Evolutionary conservation across 2,329 filamentous ascomycete genomes (phyloP).

Genomic region (Lecanicillium sp.): DNA sequence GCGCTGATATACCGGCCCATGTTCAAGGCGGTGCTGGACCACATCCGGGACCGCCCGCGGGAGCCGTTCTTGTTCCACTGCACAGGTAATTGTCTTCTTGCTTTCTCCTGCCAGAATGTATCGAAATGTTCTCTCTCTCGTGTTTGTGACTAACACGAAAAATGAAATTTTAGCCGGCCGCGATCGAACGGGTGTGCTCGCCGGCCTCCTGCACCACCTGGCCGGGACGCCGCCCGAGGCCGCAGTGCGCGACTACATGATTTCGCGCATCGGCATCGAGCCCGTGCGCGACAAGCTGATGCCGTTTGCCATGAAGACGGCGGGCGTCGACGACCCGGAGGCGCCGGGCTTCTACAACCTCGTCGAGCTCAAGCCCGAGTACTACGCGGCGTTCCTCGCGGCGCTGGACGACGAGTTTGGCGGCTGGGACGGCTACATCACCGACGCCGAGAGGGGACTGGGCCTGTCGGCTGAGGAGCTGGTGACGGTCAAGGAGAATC

Average conservation of each 20-base stretch:
- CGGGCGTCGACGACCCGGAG: slow-evolving; percentile 26
- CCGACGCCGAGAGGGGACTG: slow-evolving; percentile 24
- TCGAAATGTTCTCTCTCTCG: slow-evolving; percentile 1
- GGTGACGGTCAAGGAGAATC: slow-evolving; percentile 37
- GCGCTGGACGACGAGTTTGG: slow-evolving; percentile 35
- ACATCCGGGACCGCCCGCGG: slow-evolving; percentile 35
- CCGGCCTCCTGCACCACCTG: slow-evolving; percentile 41
- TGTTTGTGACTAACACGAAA: too few species aligned
- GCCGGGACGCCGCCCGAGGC: slow-evolving; percentile 36
- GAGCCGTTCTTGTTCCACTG: slow-evolving; percentile 47
- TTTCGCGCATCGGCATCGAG: slow-evolving; percentile 47
- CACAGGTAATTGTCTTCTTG: slow-evolving; percentile 35
- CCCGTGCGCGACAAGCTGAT: slow-evolving; percentile 40
- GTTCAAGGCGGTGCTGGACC: slow-evolving; percentile 37
- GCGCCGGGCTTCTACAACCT: slow-evolving; percentile 43
- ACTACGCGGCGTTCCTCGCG: slow-evolving; percentile 39
- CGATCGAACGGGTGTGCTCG: slow-evolving; percentile 45
- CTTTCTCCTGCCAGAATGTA: too few species aligned
- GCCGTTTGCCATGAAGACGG: slow-evolving; percentile 29
- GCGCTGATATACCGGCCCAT: slow-evolving; percentile 32
- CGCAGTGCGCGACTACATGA: slow-evolving; percentile 41
- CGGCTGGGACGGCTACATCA: slow-evolving; percentile 43
- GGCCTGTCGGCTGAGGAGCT: slow-evolving; percentile 40
- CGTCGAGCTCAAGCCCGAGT: slow-evolving; percentile 31
- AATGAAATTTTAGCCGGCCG: slow-evolving; percentile 49